Percentiles rank a stretch among this genome's conserved stretches.
Conservation (phyloP, 2,329 filamentous ascomycete genomes). For the Venturia pyrina region DNA sequence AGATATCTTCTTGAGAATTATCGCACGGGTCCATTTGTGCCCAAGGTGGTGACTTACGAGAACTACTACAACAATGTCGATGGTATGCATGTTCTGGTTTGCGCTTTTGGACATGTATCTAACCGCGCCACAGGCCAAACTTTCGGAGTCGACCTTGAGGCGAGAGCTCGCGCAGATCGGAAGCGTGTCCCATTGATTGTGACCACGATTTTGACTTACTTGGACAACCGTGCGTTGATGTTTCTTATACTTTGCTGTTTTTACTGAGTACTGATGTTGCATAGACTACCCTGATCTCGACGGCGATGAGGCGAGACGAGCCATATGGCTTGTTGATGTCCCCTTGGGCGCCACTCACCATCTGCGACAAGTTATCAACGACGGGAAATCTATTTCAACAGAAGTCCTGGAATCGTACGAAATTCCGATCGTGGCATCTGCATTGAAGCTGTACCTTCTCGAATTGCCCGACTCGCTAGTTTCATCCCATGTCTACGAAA, state of each 20-base stretch:
- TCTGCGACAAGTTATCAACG: slow-evolving; percentile 73
- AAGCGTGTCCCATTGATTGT: slow-evolving; percentile 91
- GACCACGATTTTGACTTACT: slow-evolving; percentile 85
- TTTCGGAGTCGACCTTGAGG: slow-evolving; percentile 96
- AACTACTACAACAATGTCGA: slow-evolving; percentile 99
- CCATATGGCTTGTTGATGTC: slow-evolving; percentile 91
- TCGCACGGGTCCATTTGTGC: slow-evolving; percentile 84
- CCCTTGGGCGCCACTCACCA: slow-evolving; percentile 77
- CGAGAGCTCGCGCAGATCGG: slow-evolving; percentile 80
- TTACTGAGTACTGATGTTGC: background rate
- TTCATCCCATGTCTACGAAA: slow-evolving; percentile 96
- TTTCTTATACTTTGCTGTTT: background rate
- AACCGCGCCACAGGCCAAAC: slow-evolving; percentile 59
- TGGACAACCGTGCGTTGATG: slow-evolving; percentile 60
- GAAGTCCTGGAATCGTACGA: slow-evolving; percentile 81
- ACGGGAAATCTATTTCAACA: slow-evolving; percentile 66
- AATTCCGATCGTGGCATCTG: slow-evolving; percentile 84
- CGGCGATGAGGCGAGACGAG: slow-evolving; percentile 83
- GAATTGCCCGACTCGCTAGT: slow-evolving; percentile 97
- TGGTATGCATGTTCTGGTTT: slow-evolving; percentile 30
- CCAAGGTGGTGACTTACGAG: slow-evolving; percentile 86
- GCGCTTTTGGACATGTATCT: slow-evolving; percentile 14
- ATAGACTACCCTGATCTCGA: slow-evolving; percentile 87
- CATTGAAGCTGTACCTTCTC: slow-evolving; percentile 87
- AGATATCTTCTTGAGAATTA: slow-evolving; percentile 95